Evolutionary conservation across 2,329 filamentous ascomycete species (phyloP), one percentile per base, ranked within the genome.

Genomic region (Boeremia exigua): DNA sequence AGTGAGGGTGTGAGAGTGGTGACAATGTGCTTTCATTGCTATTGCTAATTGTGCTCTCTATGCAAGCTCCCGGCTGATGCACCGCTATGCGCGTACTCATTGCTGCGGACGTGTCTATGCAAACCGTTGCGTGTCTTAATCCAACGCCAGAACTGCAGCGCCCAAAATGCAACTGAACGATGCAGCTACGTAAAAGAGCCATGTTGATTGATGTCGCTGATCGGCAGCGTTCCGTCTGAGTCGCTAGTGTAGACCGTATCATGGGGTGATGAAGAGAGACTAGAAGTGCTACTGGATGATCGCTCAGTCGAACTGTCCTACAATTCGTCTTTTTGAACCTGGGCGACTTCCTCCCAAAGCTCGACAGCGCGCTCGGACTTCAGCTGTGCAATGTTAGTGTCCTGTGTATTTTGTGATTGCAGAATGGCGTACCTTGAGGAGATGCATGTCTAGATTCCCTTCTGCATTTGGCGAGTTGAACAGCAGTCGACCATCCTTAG

Each of bases 401-500:
- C 27, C n/a, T n/a, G 4, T 28, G n/a, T 4, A 3, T 29, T 5
- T 25, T 17, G 27, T 37, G 17, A 29, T 32, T 14, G 4, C 19
- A 23, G 37, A 14, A 36, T 2, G 33, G 68, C 77, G 66, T 76
- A 87, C 86, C 76, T 84, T 85, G 32, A 88, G 72, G 60, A 86
- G 75, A 52, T 86, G 75, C 54, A 82, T 78, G 33, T 84, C 79
- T 43, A 84, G 72, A 53, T 79, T 81, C 6, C 80, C 82, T 43
- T 83, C 79, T 58, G 56, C 43, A 2, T 86, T 82, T 6, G 82
- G 76, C 46, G 83, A 82, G 56, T 81, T 80, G 66, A 96, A 84
- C 48, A 85, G 83, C 43, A 92, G 82, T 39, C 86, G 84, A 74
- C 91, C 91, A 58, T 89, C 84, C 37, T 84, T 86, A 28, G 91